Evolutionary conservation across 768 basidiomycete genomes (phyloP), one percentile per base, ranked within the genome.

Genomic region (Boletus rex-veris): DNA sequence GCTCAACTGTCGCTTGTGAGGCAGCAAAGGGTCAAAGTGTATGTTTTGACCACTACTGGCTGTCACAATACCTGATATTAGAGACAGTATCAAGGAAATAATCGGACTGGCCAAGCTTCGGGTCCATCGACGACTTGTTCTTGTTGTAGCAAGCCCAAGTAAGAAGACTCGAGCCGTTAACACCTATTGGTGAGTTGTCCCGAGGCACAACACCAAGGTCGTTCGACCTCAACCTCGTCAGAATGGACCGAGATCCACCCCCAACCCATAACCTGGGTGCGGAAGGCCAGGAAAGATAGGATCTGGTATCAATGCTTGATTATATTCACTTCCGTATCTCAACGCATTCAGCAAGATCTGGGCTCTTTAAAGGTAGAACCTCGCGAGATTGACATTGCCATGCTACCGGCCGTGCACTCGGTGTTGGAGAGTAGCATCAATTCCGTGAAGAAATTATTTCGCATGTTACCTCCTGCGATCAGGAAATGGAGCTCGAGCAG

Each of bases 211-310:
- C n/a, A 31, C 18, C 18, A n/a, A 30, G 24, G 14, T 37, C 15
- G 51, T 35, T 4, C 39, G 40, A 30, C 4, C 2, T 9, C 43
- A 41, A 30, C 3, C 3, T 9, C 24, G 36, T 14, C 24, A 61
- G 60, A 58, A 41, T 61, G 57, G 60, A 18, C 21, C n/a, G 4
- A 40, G 39, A 58, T 62, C 5, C 18, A 14, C 2, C 57, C 56
- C 7, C 5, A 30, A 10, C 30, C 58, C 12, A 6, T 45, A n/a
- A 18, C 15, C 6, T 53, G 47, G 52, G 21, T 50, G 19, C 39
- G 36, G 35, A 9, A 16, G 6, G 18, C 8, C 7, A 61, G 43
- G 12, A 19, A 48, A 19, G 11, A 43, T 14, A 4, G 16, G 5
- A 3, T 10, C 7, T 24, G 40, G 38, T 1, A 8, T 0, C 2